Percentiles rank a stretch among this genome's conserved stretches.
Conservation (phyloP, 1,284 basidiomycete species). For the Stygiomarasmius scandens region DNA sequence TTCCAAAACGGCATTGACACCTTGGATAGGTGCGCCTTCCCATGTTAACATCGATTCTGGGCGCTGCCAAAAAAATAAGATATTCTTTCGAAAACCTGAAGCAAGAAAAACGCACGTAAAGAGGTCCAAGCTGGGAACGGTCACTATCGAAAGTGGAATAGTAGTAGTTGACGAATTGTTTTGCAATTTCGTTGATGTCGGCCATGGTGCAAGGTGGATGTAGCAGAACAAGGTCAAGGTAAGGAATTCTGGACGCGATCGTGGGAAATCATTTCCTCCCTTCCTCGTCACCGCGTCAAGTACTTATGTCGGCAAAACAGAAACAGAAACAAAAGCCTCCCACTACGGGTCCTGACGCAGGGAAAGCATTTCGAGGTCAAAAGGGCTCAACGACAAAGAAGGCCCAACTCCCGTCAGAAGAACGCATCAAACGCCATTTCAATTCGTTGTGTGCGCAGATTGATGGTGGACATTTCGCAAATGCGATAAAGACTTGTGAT, state of each 20-base stretch:
- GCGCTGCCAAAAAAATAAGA: constrained; percentile 63
- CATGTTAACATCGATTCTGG: constrained; percentile 87
- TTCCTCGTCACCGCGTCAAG: too few species aligned
- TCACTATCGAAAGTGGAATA: constrained; percentile 72
- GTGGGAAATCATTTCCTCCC: not conserved
- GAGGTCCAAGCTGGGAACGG: constrained; percentile 52
- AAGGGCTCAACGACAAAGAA: constrained; percentile 34
- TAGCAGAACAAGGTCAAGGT: constrained; percentile 3
- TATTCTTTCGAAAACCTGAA: too few species aligned
- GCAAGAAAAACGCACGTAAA: constrained; percentile 68
- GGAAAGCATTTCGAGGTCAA: too few species aligned
- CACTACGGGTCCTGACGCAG: too few species aligned
- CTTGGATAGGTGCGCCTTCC: constrained; percentile 72
- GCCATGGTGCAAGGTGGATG: constrained; percentile 52
- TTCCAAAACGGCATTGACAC: constrained; percentile 66
- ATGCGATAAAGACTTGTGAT: constrained; percentile 87
- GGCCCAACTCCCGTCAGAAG: constrained; percentile 55
- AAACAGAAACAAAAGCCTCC: too few species aligned
- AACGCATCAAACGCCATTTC: constrained; percentile 73
- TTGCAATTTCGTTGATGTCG: constrained; percentile 67
- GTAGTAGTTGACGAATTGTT: constrained; percentile 78
- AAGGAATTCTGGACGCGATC: not conserved
- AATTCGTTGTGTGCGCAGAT: constrained; percentile 81
- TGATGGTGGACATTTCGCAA: constrained; percentile 79
- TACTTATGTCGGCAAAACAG: too few species aligned